Evolutionary conservation across 345 rosid species (phyloP), one percentile per base, ranked within the genome.

Genomic region (Euphorbia pulcherrima): DNA sequence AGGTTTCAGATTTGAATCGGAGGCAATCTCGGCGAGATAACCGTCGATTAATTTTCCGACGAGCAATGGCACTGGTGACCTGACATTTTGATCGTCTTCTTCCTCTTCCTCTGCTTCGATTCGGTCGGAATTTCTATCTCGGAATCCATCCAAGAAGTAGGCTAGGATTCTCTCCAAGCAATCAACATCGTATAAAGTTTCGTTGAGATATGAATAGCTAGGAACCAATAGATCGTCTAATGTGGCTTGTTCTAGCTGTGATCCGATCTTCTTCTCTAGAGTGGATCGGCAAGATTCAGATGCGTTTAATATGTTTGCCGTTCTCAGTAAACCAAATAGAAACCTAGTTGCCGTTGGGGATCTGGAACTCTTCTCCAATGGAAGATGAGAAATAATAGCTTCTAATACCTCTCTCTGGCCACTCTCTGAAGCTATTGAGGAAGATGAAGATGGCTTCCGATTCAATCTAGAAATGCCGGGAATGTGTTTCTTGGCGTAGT

Each of bases 11-110:
- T 94, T 94, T 0, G 95, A 82, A 61, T 94, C 99, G 6, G 97
- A 90, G 23, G 96, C 97, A 14, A 94, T 91, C 83, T 90, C 97
- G 28, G 95, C 88, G 11, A 94, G 82, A 69, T 80, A 94, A 46
- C 99, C 96, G 73, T 94, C 99, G 62, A 94, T 86, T 24, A 94
- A n/a, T 75, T 91, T 94, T 2, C 97, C 97, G 58, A 88, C 97
- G 13, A 85, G 86, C 90, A 88, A 86, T 80, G 89, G 69, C 17
- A 84, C 64, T 8, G 91, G 85, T 30, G 90, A 80, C 59, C 81
- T 67, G 46, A 67, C 74, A 46, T 58, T 57, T 62, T 44, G 54
- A n/a, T 57, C 51, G n/a, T 37, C 77, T 21, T 41, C 47, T 41
- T 41, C 50, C 73, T 23, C 67, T 59, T 74, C 69, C 33, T 23